Percentiles rank a stretch among this genome's conserved stretches.
These are phyloP conservation scores for Trichoderma citrinoviride DNA, from an alignment of 2,329 filamentous ascomycete species.

Conservation along the genomic window DNA sequence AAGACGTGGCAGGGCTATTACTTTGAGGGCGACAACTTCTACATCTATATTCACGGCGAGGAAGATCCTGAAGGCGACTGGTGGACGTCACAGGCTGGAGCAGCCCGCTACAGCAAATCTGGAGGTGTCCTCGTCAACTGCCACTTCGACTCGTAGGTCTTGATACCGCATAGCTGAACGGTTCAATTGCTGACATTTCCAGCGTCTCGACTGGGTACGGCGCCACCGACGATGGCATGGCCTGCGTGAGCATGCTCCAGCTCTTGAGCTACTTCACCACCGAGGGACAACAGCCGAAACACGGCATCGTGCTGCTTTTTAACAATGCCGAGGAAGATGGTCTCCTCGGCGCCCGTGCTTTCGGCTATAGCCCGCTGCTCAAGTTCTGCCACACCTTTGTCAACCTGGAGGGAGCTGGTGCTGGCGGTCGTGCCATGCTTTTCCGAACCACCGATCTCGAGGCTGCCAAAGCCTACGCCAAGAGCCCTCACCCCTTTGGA, in stretches of 20 bases:
- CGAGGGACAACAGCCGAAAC: conserved; percentile 66
- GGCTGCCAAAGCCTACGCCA: conserved; percentile 74
- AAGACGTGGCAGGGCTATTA: conserved; percentile 58
- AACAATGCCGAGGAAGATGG: conserved; percentile 98
- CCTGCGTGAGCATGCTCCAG: conserved; percentile 82
- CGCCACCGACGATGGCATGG: conserved; percentile 90
- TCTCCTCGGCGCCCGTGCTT: conserved; percentile 81
- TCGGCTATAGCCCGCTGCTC: conserved; percentile 77
- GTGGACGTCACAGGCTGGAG: conserved; percentile 56
- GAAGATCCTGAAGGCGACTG: conserved; percentile 71
- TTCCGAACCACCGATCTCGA: conserved; percentile 88
- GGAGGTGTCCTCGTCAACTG: conserved; percentile 90
- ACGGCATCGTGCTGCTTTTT: conserved; percentile 78
- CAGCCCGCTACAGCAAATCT: conserved; percentile 51
- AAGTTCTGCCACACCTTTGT: conserved; percentile 82
- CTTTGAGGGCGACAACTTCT: conserved; percentile 89
- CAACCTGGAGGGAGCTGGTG: conserved; percentile 92
- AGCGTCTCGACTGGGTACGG: conserved; percentile 89
- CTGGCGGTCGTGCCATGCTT: conserved; percentile 80
- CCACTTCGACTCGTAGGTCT: conserved; percentile 72
- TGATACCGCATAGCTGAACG: background rate
- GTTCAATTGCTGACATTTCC: conserved; percentile 22
- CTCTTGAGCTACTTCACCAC: conserved; percentile 82
- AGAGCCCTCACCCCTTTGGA: conserved; percentile 73
- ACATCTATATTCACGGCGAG: conserved; percentile 83